Conservation (phyloP, 148 eudicot species). For the Rhododendron vialii region DNA sequence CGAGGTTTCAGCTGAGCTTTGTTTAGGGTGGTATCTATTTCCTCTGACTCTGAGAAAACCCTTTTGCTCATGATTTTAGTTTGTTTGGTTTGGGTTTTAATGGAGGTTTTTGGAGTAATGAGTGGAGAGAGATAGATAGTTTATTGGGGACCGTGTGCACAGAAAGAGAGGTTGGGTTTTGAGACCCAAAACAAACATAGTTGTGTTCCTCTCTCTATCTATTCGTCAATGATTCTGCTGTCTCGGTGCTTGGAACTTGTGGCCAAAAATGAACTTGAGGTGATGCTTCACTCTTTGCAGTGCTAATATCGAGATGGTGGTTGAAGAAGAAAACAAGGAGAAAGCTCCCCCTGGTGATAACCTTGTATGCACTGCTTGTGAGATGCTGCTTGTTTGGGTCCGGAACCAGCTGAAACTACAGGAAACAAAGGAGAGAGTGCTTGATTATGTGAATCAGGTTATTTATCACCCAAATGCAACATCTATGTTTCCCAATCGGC, state of each 20-base stretch:
- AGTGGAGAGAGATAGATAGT: too few species aligned
- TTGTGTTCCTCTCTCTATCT: not conserved
- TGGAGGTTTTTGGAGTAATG: too few species aligned
- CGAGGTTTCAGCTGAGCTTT: not conserved
- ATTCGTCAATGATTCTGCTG: not conserved
- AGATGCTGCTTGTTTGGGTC: constrained; percentile 82
- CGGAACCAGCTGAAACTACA: constrained; percentile 55
- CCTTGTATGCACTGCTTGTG: constrained; percentile 60
- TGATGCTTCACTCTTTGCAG: constrained; percentile 30
- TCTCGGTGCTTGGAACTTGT: not conserved
- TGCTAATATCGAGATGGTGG: constrained; percentile 54
- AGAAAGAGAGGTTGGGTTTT: too few species aligned
- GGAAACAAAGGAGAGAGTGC: constrained; percentile 56
- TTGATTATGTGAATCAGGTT: constrained; percentile 70
- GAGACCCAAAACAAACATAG: too few species aligned
- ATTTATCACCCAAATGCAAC: not conserved
- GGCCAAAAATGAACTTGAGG: not conserved
- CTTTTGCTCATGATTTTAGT: not conserved
- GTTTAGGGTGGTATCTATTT: not conserved
- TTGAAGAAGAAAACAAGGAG: constrained; percentile 39
- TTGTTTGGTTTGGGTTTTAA: too few species aligned
- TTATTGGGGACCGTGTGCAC: too few species aligned
- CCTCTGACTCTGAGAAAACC: not conserved
- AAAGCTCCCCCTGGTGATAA: constrained; percentile 19
- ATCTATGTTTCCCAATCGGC: not conserved